Evolutionary conservation across 2,329 filamentous ascomycete species (phyloP).

Genomic region (Colletotrichum ledebouriae): DNA sequence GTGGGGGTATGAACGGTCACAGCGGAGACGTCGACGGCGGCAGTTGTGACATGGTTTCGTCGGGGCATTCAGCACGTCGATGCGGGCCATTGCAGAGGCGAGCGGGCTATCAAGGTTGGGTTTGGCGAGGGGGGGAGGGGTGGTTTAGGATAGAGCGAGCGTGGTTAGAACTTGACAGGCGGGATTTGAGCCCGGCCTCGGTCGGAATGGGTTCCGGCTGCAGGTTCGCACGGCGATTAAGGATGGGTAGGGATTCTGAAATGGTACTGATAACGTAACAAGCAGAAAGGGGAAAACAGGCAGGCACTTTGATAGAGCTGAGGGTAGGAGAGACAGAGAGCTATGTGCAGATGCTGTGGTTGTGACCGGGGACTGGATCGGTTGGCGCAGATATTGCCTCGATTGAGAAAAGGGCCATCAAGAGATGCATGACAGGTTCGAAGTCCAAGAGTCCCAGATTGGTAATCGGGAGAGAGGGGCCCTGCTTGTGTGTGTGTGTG

Average conservation of each 20-base stretch:
- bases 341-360: slow-evolving; percentile 3
- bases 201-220: slow-evolving; percentile 10
- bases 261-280: slow-evolving; percentile 34
- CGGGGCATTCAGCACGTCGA: slow-evolving; percentile 39
- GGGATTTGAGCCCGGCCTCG: slow-evolving; percentile 1
- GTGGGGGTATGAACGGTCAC: slow-evolving; percentile 64
- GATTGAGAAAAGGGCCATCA: slow-evolving; percentile 38
- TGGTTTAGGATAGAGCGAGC: not conserved
- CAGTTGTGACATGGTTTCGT: slow-evolving; percentile 64
- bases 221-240: not conserved
- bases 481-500: too few species aligned
- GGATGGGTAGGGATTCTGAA: not conserved
- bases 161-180: not conserved
- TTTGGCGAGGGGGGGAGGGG: too few species aligned
- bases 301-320: not conserved
- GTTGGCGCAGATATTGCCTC: slow-evolving; percentile 35
- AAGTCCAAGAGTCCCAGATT: slow-evolving; percentile 14
- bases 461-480: slow-evolving; percentile 9
- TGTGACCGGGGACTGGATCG: slow-evolving; percentile 11
- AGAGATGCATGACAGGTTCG: slow-evolving; percentile 37
- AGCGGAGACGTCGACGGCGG: slow-evolving; percentile 65
- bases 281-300: slow-evolving; percentile 10
- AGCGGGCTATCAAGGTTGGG: slow-evolving; percentile 19
- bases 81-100: slow-evolving; percentile 32
- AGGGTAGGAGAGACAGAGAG: not conserved